phyloP scores from a whole-genome alignment of 176 grass and related monocot species.

The Saccharum spontaneum region DNA sequence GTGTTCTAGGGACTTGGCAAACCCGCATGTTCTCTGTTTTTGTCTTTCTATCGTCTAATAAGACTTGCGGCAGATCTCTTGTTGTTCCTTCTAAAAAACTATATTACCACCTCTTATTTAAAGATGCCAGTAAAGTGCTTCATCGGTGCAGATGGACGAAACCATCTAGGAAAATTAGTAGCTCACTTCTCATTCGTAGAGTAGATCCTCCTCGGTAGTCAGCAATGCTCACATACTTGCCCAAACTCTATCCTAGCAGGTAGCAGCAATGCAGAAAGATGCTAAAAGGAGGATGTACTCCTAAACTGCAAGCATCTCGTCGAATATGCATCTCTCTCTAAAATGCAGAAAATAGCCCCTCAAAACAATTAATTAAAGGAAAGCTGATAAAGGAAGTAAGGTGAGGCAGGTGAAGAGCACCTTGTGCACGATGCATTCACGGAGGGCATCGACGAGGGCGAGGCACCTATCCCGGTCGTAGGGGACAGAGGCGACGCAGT shows the following conservation, averaged over 20 bases:
- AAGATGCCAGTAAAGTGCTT: neutral
- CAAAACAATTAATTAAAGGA: neutral
- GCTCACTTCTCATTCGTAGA: neutral
- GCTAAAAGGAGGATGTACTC: neutral
- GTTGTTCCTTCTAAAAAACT: no score
- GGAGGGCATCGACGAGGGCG: slow-evolving; percentile 62
- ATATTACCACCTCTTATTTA: neutral
- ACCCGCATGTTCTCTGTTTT: no score
- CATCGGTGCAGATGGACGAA: neutral
- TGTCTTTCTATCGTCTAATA: no score
- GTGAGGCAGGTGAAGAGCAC: slow-evolving; percentile 1
- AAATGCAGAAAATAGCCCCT: neutral
- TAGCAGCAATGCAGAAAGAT: neutral
- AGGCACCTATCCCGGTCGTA: slow-evolving; percentile 87
- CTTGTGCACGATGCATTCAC: slow-evolving; percentile 76
- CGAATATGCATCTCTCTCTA: neutral
- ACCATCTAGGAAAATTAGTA: neutral
- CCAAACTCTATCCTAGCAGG: neutral
- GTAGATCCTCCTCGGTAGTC: neutral
- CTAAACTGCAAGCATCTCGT: neutral
- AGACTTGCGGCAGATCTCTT: no score
- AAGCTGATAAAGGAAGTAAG: neutral
- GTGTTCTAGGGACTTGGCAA: neutral
- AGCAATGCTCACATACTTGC: neutral
- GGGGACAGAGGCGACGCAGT: slow-evolving; percentile 58